These are phyloP conservation scores for Leucaena leucocephala DNA, from an alignment of 306 rosid genomes.

Conservation along the genomic window DNA sequence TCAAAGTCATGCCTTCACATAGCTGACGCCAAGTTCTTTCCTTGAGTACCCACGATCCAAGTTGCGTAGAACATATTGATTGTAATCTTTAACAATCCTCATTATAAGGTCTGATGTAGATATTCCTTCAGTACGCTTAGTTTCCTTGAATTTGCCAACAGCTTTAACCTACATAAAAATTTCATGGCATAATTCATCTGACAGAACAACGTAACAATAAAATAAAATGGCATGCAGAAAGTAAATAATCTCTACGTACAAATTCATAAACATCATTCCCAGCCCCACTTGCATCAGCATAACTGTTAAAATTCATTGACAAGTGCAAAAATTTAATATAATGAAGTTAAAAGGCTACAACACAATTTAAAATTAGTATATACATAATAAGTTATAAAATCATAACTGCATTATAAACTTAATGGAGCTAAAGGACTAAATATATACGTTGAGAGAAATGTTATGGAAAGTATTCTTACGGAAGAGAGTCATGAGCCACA, in stretches of 20 bases:
- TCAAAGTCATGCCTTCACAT: conserved; percentile 72
- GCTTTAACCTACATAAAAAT: conserved; percentile 70
- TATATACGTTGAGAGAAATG: not conserved
- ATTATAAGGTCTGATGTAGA: conserved; percentile 94
- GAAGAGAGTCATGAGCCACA: conserved; percentile 96
- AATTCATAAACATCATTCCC: conserved; percentile 96
- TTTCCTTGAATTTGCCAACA: conserved; percentile 89
- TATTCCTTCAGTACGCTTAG: conserved; percentile 90
- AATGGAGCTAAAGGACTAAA: conserved; percentile 10
- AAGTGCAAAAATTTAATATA: conserved; percentile 30
- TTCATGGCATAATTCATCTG: conserved; percentile 11
- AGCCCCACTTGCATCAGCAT: conserved; percentile 95
- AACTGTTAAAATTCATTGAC: conserved; percentile 54
- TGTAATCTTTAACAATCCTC: conserved; percentile 98
- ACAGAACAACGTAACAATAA: conserved; percentile 2
- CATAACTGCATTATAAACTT: not conserved
- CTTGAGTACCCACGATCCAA: conserved; percentile 97
- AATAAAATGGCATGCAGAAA: not conserved
- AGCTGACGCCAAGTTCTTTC: conserved; percentile 99
- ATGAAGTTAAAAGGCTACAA: conserved; percentile 3
- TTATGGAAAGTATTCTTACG: conserved; percentile 55
- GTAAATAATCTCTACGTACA: conserved; percentile 53
- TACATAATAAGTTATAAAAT: not conserved
- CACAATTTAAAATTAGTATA: not conserved
- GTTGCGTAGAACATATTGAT: conserved; percentile 93